Conservation (phyloP, 31 red algal species). For the Bonnemaisonia californica region DNA sequence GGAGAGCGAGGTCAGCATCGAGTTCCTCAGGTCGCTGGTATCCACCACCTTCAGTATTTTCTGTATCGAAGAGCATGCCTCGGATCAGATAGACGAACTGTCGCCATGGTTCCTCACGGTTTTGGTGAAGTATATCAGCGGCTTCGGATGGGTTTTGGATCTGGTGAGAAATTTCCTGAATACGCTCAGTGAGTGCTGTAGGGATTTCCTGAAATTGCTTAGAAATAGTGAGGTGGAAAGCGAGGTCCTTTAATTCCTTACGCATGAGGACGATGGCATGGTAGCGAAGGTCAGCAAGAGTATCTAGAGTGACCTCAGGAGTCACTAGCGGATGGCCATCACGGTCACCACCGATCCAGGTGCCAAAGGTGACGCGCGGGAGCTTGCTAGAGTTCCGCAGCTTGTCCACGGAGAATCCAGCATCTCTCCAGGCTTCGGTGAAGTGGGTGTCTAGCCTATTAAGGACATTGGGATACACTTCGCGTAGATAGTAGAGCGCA, state of each 20-base stretch:
- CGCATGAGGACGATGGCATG: slow-evolving; percentile 47
- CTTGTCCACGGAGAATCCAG: neutral
- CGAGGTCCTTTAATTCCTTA: slow-evolving; percentile 53
- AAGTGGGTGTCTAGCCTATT: no score
- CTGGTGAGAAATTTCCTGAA: slow-evolving; percentile 1
- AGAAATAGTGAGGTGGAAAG: slow-evolving; percentile 69
- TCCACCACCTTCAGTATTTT: slow-evolving; percentile 72
- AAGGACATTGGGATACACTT: no score
- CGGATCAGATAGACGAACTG: slow-evolving; percentile 65
- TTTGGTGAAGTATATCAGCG: no score
- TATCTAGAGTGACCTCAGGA: slow-evolving; percentile 56
- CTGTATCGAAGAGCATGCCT: slow-evolving; percentile 43
- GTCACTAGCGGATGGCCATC: slow-evolving; percentile 88
- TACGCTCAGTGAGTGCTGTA: slow-evolving; percentile 42
- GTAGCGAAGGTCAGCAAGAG: slow-evolving; percentile 45
- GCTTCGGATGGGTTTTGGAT: no score
- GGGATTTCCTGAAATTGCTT: slow-evolving; percentile 43
- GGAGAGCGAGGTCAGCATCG: slow-evolving; percentile 1
- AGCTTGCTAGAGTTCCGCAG: slow-evolving; percentile 32
- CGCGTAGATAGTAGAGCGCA: slow-evolving; percentile 38
- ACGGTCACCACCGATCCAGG: slow-evolving; percentile 85
- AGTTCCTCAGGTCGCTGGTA: slow-evolving; percentile 29
- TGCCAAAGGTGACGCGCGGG: slow-evolving; percentile 46
- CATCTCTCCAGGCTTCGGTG: no score
- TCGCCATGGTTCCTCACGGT: no score